Evolutionary conservation across 371 early-diverging fungal species (phyloP).

Genomic region (Syncephalastrum contaminatum): DNA sequence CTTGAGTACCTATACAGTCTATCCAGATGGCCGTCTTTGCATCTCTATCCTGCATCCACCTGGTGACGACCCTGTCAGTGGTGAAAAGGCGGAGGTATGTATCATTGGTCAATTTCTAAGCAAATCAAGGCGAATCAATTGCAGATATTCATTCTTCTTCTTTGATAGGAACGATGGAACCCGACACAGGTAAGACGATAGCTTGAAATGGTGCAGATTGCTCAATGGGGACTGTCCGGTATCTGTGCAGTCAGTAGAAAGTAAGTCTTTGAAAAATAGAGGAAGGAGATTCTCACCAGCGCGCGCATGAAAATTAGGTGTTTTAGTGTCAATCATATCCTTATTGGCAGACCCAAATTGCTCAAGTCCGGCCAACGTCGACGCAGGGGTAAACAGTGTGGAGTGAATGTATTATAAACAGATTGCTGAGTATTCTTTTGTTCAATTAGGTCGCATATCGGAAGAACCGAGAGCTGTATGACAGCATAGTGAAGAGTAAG

Average conservation of each 20-base stretch:
- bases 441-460: slow-evolving; percentile 75
- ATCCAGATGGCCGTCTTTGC: slow-evolving; percentile 81
- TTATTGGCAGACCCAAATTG: slow-evolving; percentile 96
- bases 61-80: slow-evolving; percentile 81
- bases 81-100: slow-evolving; percentile 75
- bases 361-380: slow-evolving; percentile 92
- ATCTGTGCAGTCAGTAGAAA: slow-evolving; percentile 43
- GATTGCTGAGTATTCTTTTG: slow-evolving; percentile 1
- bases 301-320: slow-evolving; percentile 38
- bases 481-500: slow-evolving; percentile 65
- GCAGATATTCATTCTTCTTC: background rate
- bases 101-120: background rate
- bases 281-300: background rate
- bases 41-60: slow-evolving; percentile 81
- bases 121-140: background rate
- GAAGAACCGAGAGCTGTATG: slow-evolving; percentile 68
- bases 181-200: slow-evolving; percentile 74
- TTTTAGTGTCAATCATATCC: slow-evolving; percentile 86
- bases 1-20: slow-evolving; percentile 36
- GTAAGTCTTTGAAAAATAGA: slow-evolving; percentile 22
- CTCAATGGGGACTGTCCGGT: background rate
- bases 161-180: slow-evolving; percentile 82
- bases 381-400: slow-evolving; percentile 53
- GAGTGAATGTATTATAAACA: background rate
- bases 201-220: too few species aligned